These are phyloP conservation scores for Phytophthora hibernalis DNA, from an alignment of 352 stramenopile species.

Conservation along the genomic window DNA sequence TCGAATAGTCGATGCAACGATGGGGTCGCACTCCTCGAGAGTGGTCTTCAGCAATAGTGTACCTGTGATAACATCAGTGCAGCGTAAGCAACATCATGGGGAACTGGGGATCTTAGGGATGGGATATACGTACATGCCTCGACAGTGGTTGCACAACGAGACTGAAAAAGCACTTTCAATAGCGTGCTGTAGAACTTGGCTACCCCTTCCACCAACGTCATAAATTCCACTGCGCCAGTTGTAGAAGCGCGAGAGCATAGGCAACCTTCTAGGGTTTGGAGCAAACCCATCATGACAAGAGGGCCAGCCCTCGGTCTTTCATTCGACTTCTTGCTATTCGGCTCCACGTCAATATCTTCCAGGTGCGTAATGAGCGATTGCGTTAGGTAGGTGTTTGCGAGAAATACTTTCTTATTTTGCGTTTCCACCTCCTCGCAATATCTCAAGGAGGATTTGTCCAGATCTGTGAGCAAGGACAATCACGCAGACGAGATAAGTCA, in stretches of 20 bases:
- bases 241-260: slow-evolving; percentile 91
- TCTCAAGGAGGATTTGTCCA: slow-evolving; percentile 58
- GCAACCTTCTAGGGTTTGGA: slow-evolving; percentile 92
- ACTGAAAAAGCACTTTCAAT: slow-evolving; percentile 92
- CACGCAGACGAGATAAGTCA: slow-evolving; percentile 13
- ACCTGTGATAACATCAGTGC: slow-evolving; percentile 39
- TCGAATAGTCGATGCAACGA: slow-evolving; percentile 86
- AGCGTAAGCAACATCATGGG: background rate
- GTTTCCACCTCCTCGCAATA: slow-evolving; percentile 76
- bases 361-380: slow-evolving; percentile 70
- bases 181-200: slow-evolving; percentile 84
- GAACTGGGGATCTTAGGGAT: background rate
- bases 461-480: slow-evolving; percentile 36
- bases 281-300: slow-evolving; percentile 92
- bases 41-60: slow-evolving; percentile 94
- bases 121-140: slow-evolving; percentile 69
- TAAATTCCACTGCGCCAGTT: slow-evolving; percentile 77
- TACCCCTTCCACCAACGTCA: slow-evolving; percentile 62
- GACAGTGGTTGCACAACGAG: slow-evolving; percentile 85
- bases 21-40: slow-evolving; percentile 86
- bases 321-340: slow-evolving; percentile 21
- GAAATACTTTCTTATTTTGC: slow-evolving; percentile 81
- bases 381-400: slow-evolving; percentile 73
- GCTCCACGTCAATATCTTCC: slow-evolving; percentile 63
- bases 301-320: slow-evolving; percentile 42